Base-by-base conservation (phyloP, 768 basidiomycete species). In the Chiua virens region DNA sequence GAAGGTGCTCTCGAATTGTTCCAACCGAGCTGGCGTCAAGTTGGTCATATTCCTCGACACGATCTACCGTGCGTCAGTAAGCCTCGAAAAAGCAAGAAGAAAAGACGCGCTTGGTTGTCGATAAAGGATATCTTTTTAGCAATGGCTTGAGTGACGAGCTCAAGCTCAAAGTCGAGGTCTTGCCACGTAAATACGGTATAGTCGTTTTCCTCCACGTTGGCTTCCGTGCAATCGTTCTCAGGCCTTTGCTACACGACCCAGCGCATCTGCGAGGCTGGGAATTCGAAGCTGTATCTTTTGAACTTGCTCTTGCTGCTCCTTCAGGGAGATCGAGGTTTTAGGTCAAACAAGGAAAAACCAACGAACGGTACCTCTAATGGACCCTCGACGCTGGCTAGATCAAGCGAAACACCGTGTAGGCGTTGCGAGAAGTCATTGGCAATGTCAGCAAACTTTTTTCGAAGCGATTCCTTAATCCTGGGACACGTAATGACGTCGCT, bases 1-100 rank as follows among this genome's bases (percentile, higher is more conserved):
- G 84, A 99, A 98, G 1, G 94, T 96, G 65, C 87, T 84, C 69
- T 98, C 96, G 58, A 97, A 96, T 64, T 98, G 94, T 65, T 98
- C 96, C 21, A 98, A 77, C 64, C 94, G 92, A 14, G 92, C 94
- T 0, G 97, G 94, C 0, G 96, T 96, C 55, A 99, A 71, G 65
- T 98, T 97, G 22, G 92, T 89, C 82, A 92, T 86, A 60, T 91
- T 92, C 40, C 92, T 80, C 13, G 97, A 94, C 1, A 98, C 89
- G 60, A 97, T 91, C 92, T 98, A 58, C 30, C 21, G 23, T 25
- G 17, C 27, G 36, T 66, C 50, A 61, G 56, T 45, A 20, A 42
- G 17, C 7, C 18, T 52, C 22, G 10, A 13, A 30, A 17, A 35
- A 15, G 5, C 17, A 20, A 46, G 25, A 22, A 17, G 41, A 22